Conservation (phyloP, 2,329 filamentous ascomycete genomes). For the Nannizziopsis arthrosporioides region DNA sequence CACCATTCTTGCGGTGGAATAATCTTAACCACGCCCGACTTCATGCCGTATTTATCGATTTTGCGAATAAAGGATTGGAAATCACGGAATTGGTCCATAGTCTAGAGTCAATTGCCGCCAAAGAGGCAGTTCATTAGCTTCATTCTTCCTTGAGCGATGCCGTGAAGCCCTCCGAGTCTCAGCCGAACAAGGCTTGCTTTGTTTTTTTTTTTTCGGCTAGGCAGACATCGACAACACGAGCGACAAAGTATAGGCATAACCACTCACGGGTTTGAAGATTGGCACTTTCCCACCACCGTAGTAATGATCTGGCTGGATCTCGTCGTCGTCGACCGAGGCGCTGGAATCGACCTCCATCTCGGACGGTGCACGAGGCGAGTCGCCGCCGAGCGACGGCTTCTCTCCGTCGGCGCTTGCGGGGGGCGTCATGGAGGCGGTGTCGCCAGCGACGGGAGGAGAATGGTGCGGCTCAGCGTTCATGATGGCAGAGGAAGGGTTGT, state of each 20-base stretch:
- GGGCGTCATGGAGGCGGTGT: slow-evolving; percentile 31
- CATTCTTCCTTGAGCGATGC: neutral
- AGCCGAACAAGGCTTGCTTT: no score
- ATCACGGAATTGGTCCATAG: slow-evolving; percentile 86
- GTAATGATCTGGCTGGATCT: slow-evolving; percentile 75
- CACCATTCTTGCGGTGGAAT: slow-evolving; percentile 91
- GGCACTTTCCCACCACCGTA: slow-evolving; percentile 73
- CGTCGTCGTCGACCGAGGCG: slow-evolving; percentile 41
- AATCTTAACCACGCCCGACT: slow-evolving; percentile 91
- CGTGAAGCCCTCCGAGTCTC: neutral
- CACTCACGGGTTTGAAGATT: slow-evolving; percentile 73
- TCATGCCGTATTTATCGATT: slow-evolving; percentile 91
- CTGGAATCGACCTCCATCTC: slow-evolving; percentile 22
- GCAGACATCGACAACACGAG: neutral
- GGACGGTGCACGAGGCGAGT: slow-evolving; percentile 20
- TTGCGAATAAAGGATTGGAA: slow-evolving; percentile 87
- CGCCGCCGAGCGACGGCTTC: slow-evolving; percentile 30
- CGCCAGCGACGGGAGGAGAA: slow-evolving; percentile 9
- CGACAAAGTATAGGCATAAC: slow-evolving; percentile 2
- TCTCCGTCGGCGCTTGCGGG: slow-evolving; percentile 35
- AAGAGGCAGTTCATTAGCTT: neutral
- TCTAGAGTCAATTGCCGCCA: slow-evolving; percentile 33
- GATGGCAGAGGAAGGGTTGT: neutral
- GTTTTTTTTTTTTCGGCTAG: no score
- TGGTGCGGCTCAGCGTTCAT: slow-evolving; percentile 7